Evolutionary conservation across 2,329 filamentous ascomycete genomes (phyloP).

Genomic region (Herpotrichia juniperi): DNA sequence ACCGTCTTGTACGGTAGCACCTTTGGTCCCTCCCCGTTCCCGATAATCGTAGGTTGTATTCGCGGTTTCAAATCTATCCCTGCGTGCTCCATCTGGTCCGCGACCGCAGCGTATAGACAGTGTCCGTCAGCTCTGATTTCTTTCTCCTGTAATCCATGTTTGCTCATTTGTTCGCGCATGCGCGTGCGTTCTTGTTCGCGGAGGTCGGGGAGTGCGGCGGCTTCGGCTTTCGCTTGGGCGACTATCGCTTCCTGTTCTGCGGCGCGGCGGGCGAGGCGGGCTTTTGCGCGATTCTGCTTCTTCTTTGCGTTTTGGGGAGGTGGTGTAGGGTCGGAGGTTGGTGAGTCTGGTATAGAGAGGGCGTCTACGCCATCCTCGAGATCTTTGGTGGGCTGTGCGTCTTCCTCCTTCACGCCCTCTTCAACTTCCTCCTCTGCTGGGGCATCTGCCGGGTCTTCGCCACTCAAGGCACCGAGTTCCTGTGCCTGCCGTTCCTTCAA

Average conservation of each 20-base stretch:
- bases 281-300: slow-evolving; percentile 91
- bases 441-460: slow-evolving; percentile 40
- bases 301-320: slow-evolving; percentile 49
- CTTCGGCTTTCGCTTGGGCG: slow-evolving; percentile 74
- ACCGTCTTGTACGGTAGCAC: slow-evolving; percentile 66
- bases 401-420: slow-evolving; percentile 8
- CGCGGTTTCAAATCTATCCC: slow-evolving; percentile 38
- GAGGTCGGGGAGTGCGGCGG: slow-evolving; percentile 53
- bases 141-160: slow-evolving; percentile 71
- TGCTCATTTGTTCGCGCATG: slow-evolving; percentile 72
- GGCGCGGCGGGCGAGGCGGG: slow-evolving; percentile 84
- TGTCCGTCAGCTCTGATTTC: slow-evolving; percentile 90
- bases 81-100: slow-evolving; percentile 74
- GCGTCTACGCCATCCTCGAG: slow-evolving; percentile 20
- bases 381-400: slow-evolving; percentile 12
- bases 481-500: slow-evolving; percentile 60
- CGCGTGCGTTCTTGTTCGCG: slow-evolving; percentile 52
- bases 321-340: neutral
- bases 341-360: slow-evolving; percentile 17
- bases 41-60: slow-evolving; percentile 37
- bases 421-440: slow-evolving; percentile 7
- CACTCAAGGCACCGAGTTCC: slow-evolving; percentile 54
- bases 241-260: slow-evolving; percentile 79
- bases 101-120: slow-evolving; percentile 90
- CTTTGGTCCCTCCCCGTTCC: slow-evolving; percentile 17